Conservation (phyloP, 176 grass and related monocot genomes). For the Bonia amplexicaulis region DNA sequence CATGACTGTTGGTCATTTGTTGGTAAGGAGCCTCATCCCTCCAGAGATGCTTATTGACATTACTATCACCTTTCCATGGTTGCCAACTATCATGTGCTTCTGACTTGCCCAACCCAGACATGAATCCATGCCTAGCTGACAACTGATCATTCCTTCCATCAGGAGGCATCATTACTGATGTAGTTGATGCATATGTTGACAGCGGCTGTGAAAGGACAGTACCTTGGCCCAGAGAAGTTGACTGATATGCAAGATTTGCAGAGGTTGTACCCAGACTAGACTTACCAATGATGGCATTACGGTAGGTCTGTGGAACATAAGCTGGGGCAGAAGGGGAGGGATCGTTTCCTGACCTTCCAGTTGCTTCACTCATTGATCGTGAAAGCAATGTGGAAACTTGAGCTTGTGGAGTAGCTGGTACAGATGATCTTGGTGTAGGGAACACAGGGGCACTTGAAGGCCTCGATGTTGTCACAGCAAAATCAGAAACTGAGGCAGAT, state of each 20-base stretch:
- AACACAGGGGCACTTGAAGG: slow-evolving; percentile 78
- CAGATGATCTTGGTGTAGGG: slow-evolving; percentile 43
- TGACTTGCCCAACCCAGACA: slow-evolving; percentile 40
- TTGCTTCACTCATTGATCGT: slow-evolving; percentile 58
- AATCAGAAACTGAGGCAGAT: slow-evolving; percentile 28
- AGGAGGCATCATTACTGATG: slow-evolving; percentile 40
- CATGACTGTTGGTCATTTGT: slow-evolving; percentile 24
- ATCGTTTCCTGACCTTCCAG: slow-evolving; percentile 43
- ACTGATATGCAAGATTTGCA: slow-evolving; percentile 20
- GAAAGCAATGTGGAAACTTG: slow-evolving; percentile 52
- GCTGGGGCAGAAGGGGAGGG: slow-evolving; percentile 48
- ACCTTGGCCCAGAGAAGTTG: slow-evolving; percentile 32
- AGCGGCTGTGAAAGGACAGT: slow-evolving; percentile 27
- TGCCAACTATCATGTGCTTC: slow-evolving; percentile 45
- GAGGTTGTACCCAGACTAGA: slow-evolving; percentile 11
- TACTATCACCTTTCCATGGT: slow-evolving; percentile 42
- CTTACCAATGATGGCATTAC: slow-evolving; percentile 61
- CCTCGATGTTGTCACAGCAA: slow-evolving; percentile 46
- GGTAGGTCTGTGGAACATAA: slow-evolving; percentile 64
- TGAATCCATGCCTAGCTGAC: slow-evolving; percentile 38
- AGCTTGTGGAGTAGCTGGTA: slow-evolving; percentile 35
- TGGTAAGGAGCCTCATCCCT: slow-evolving; percentile 30
- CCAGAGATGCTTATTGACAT: slow-evolving; percentile 35
- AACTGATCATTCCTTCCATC: slow-evolving; percentile 37
- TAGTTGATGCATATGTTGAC: slow-evolving; percentile 43